Conservation (phyloP, 345 rosid species). For the Gossypium anomalum region DNA sequence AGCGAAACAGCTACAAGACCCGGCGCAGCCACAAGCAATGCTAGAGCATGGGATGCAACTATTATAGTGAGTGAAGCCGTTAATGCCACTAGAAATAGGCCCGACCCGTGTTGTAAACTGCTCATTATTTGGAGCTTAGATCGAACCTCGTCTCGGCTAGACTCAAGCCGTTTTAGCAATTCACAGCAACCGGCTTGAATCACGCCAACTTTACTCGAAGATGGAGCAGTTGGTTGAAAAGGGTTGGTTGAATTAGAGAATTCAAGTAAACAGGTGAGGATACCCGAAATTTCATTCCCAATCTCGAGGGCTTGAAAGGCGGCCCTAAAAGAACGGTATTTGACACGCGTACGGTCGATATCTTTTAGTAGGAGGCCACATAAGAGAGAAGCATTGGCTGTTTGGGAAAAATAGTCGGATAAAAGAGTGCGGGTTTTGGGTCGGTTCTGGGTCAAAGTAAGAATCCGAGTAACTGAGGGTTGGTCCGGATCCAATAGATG, state of each 20-base stretch:
- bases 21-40: constrained; percentile 62
- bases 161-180: constrained; percentile 51
- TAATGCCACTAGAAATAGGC: constrained; percentile 49
- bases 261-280: constrained; percentile 24
- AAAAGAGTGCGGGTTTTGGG: constrained; percentile 33
- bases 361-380: constrained; percentile 52
- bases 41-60: constrained; percentile 64
- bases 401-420: constrained; percentile 48
- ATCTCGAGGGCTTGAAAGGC: constrained; percentile 22
- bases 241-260: constrained; percentile 32
- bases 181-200: constrained; percentile 35
- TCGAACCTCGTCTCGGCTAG: constrained; percentile 42
- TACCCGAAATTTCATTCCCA: not conserved
- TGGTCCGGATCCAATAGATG: constrained; percentile 70
- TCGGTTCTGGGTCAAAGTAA: constrained; percentile 25
- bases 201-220: constrained; percentile 25
- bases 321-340: constrained; percentile 27
- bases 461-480: constrained; percentile 32
- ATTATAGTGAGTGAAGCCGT: constrained; percentile 55
- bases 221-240: constrained; percentile 25
- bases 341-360: constrained; percentile 43
- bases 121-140: constrained; percentile 35
- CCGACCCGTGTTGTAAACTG: constrained; percentile 49
- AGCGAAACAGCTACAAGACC: constrained; percentile 34
- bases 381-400: constrained; percentile 51